A percentile compares a stretch with the other conserved stretches of the same genome.
phyloP scores from a whole-genome alignment of 345 rosid genomes.

The Moringa oleifera region DNA sequence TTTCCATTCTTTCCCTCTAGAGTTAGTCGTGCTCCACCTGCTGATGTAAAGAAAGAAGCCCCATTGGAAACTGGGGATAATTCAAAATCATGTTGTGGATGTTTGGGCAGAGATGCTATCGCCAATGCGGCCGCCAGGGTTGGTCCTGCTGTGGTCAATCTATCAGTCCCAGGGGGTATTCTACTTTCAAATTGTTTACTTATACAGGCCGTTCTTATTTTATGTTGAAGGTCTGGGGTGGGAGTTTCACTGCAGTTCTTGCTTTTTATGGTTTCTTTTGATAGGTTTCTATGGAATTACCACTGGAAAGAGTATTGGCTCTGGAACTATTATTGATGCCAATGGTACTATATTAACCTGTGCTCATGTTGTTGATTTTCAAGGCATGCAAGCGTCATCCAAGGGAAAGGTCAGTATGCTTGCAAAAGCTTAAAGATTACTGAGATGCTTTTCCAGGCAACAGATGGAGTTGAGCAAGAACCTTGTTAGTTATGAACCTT shows the following conservation, averaged over 20 bases:
- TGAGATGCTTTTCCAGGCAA: not conserved
- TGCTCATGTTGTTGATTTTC: slow-evolving; percentile 78
- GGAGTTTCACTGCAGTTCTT: not conserved
- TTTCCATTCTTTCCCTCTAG: slow-evolving; percentile 31
- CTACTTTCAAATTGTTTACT: slow-evolving; percentile 1
- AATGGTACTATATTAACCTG: slow-evolving; percentile 89
- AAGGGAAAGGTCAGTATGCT: slow-evolving; percentile 55
- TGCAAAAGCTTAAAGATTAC: no score
- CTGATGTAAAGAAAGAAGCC: slow-evolving; percentile 22
- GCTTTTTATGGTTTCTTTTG: slow-evolving; percentile 9
- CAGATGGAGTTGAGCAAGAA: not conserved
- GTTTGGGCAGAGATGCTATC: slow-evolving; percentile 65
- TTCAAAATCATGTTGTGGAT: slow-evolving; percentile 38
- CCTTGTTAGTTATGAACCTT: no score
- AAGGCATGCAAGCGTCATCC: slow-evolving; percentile 37
- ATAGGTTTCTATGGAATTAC: slow-evolving; percentile 50
- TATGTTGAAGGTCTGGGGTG: slow-evolving; percentile 1
- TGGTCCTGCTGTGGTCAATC: slow-evolving; percentile 83
- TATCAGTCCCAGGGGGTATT: slow-evolving; percentile 69
- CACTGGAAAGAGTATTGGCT: slow-evolving; percentile 55
- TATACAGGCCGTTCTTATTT: not conserved
- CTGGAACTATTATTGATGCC: slow-evolving; percentile 81
- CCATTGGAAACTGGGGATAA: slow-evolving; percentile 31
- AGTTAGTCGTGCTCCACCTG: slow-evolving; percentile 35
- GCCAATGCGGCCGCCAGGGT: slow-evolving; percentile 87